These are phyloP conservation scores for Tuber umbilicatum DNA, from an alignment of 495 filamentous ascomycete genomes.

Conservation along the genomic window DNA sequence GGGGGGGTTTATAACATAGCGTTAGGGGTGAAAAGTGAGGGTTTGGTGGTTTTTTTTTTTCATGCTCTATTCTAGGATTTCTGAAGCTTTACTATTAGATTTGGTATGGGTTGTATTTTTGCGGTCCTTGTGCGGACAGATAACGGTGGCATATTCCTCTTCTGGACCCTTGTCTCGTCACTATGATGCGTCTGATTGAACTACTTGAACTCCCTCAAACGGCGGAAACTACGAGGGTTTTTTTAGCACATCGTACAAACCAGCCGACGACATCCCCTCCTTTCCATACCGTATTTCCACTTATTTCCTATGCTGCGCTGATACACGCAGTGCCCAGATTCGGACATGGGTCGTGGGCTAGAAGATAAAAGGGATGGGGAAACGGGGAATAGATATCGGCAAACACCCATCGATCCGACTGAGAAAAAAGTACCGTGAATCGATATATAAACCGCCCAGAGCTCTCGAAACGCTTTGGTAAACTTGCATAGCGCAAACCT, in stretches of 20 bases:
- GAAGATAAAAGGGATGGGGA: background rate
- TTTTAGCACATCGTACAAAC: no score
- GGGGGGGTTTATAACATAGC: background rate
- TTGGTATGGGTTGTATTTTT: background rate
- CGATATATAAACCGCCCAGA: background rate
- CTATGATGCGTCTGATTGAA: background rate
- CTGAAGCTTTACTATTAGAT: background rate
- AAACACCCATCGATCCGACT: background rate
- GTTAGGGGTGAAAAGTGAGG: background rate
- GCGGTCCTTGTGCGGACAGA: background rate
- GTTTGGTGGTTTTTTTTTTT: no score
- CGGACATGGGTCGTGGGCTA: no score
- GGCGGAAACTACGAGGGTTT: no score
- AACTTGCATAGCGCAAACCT: background rate
- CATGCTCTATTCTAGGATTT: background rate
- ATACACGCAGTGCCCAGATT: no score
- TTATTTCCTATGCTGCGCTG: no score
- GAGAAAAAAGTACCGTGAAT: background rate
- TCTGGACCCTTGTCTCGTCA: background rate
- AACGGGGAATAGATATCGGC: no score
- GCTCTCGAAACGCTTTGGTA: background rate
- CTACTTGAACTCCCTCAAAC: no score
- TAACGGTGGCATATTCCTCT: background rate
- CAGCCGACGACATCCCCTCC: no score
- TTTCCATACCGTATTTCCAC: no score